Conservation (phyloP, 2,329 filamentous ascomycete genomes). For the Fusarium annulatum region DNA sequence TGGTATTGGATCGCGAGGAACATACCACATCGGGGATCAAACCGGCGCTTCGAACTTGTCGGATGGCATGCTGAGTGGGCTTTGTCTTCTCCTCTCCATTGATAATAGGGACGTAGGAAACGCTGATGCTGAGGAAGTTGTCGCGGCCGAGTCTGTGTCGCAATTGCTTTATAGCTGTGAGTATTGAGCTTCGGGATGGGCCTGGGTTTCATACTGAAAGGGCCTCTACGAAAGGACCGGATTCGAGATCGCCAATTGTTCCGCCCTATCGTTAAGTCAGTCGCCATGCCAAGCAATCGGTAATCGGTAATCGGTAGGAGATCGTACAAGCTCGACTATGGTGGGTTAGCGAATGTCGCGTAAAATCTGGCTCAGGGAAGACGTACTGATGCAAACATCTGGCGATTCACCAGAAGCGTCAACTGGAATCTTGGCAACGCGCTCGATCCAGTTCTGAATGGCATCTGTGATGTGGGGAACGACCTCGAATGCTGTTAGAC, state of each 20-base stretch:
- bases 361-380: neutral
- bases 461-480: conserved; percentile 93
- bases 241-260: conserved; percentile 84
- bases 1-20: neutral
- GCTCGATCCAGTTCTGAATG: conserved; percentile 86
- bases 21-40: conserved; percentile 75
- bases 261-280: conserved; percentile 57
- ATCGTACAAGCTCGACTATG: conserved; percentile 25
- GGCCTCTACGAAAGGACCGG: conserved; percentile 88
- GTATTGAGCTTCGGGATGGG: neutral
- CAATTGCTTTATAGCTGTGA: conserved; percentile 63
- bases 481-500: conserved; percentile 24
- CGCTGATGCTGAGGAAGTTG: conserved; percentile 90
- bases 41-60: conserved; percentile 83
- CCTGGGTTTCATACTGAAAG: conserved; percentile 59
- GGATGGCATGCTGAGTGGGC: conserved; percentile 92
- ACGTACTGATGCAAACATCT: conserved; percentile 89
- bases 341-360: conserved; percentile 2
- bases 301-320: neutral
- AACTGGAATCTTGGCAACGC: conserved; percentile 85
- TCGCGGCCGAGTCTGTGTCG: conserved; percentile 76
- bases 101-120: conserved; percentile 83
- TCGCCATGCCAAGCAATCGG: neutral
- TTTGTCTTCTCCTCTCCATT: conserved; percentile 91
- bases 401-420: conserved; percentile 86